These are phyloP conservation scores for Drosera spatulata DNA, from an alignment of 179 eudicot species.

Conservation along the genomic window DNA sequence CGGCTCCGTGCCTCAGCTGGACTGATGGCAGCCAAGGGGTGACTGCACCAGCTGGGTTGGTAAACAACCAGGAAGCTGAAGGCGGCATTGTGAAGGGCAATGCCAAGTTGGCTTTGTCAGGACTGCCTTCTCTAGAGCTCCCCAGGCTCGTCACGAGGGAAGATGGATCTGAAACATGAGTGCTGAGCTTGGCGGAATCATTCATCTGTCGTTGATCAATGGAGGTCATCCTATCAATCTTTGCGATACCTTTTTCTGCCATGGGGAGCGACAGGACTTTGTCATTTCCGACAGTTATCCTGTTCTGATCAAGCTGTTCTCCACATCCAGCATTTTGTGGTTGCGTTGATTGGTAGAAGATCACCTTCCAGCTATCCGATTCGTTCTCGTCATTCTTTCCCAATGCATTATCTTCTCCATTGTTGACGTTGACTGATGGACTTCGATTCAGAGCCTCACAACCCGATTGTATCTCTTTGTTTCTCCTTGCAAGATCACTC, in stretches of 20 bases:
- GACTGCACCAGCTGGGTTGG: conserved; percentile 14
- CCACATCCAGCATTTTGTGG: not conserved
- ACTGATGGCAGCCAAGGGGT: conserved; percentile 40
- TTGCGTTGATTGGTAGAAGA: conserved; percentile 18
- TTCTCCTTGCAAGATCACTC: conserved; percentile 44
- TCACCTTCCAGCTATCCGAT: conserved; percentile 32
- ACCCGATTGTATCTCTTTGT: conserved; percentile 15
- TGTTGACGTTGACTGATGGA: not conserved
- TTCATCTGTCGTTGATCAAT: conserved; percentile 19
- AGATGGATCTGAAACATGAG: conserved; percentile 30
- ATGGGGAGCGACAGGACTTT: conserved; percentile 2
- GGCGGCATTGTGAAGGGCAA: conserved; percentile 40
- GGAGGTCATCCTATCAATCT: conserved; percentile 5
- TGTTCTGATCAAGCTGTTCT: conserved; percentile 5
- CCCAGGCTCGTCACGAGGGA: conserved; percentile 42
- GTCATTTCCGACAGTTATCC: conserved; percentile 4
- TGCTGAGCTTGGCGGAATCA: conserved; percentile 8
- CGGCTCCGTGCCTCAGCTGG: conserved; percentile 22
- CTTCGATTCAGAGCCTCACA: not conserved
- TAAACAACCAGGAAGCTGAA: conserved; percentile 27
- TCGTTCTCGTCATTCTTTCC: conserved; percentile 7
- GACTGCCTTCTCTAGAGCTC: conserved; percentile 60
- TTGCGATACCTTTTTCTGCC: conserved; percentile 13
- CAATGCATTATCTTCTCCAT: not conserved
- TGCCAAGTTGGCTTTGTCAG: conserved; percentile 31